Evolutionary conservation across 129 eudicot species (phyloP), one percentile per base, ranked within the genome.

Genomic region (Apium graveolens): DNA sequence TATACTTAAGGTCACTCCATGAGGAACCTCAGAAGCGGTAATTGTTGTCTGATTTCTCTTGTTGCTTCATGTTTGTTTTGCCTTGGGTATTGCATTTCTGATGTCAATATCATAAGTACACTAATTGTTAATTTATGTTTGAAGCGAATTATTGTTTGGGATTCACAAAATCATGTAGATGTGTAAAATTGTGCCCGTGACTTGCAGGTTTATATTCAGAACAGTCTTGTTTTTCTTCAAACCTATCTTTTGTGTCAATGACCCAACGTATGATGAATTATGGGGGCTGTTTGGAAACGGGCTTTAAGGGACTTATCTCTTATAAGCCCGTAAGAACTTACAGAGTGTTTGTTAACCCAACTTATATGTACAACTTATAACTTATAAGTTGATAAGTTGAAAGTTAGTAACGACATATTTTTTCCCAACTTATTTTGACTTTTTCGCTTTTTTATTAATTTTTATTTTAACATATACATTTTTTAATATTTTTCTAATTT

Each of bases 21-120:
- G 88, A 88, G 60, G 90, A 89, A 49, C 42, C 83, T 14, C 85
- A 74, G 39, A 83, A 44, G 68, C 77, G 96, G 98, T 93, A 85
- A 73, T 39, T 20, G 57, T 18, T 21, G 38, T 31, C 73, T 57
- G 72, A 37, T 34, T 27, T 51, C 4, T 77, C 16, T 26, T 9
- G 20, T 7, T 21, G 31, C 31, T 77, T 76, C 69, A 49, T 76
- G 24, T 41, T 76, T 51, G 38, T 38, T 53, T 76, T 20, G 48
- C 7, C 3, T 71, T 38, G 7, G 16, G 31, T 24, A 39, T 39
- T 20, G 20, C 48, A 26, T 20, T 71, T 20, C 24, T 70, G 49
- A 39, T 2, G 17, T 73, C 1, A 3, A 42, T 73, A 37, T 41
- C 37, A 12, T 73, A 71, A 21, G 26, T 41, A 21, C 13, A 41